Evolutionary conservation across 805 yeast genomes (phyloP), one percentile per base, ranked within the genome.

Genomic region (Hanseniaspora clermontiae): DNA sequence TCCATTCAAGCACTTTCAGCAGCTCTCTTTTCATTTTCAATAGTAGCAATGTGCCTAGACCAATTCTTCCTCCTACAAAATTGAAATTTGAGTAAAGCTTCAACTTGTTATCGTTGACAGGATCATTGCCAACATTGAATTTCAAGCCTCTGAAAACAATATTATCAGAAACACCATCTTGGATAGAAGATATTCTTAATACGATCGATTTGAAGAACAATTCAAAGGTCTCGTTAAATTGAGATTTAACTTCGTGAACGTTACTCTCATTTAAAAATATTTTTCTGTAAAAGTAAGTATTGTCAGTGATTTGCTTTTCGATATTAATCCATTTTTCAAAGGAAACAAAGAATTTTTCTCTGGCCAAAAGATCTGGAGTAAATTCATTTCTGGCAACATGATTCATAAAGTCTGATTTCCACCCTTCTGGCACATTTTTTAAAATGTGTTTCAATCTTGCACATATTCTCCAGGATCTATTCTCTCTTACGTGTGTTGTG

Each of bases 251-350:
- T 24, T 37, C 45, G 32, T 55, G 27, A 42, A 37, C 17, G 32
- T 14, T 29, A 27, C 38, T 57, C 1, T 64, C 62, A 8, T 63
- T 63, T n/a, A 65, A 64, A 62, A 83, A 83, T 2, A 79, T 74
- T 59, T 70, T 71, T 36, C 68, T 67, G 62, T 84, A 80, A 27
- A 85, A 72, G 56, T 73, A 78, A 53, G 82, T 76, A 40, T 77
- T 71, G n/a, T 76, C 76, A 24, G 81, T 76, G 62, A 79, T 79
- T 36, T 81, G 74, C 46, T 85, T 83, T 62, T 91, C 98, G 97
- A 97, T 90, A 58, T 81, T 80, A 72, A 97, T 79, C 97, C 97
- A 93, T 14, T 76, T 72, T 0, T 82, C 73, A 62, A 89, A 88
- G 1, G 81, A 74, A 3, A 74, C 70, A 27, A 80, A 66, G 1